Evolutionary conservation across 176 grass and related monocot species (phyloP), one percentile per base, ranked within the genome.

Genomic region (Oryza glumipatula): DNA sequence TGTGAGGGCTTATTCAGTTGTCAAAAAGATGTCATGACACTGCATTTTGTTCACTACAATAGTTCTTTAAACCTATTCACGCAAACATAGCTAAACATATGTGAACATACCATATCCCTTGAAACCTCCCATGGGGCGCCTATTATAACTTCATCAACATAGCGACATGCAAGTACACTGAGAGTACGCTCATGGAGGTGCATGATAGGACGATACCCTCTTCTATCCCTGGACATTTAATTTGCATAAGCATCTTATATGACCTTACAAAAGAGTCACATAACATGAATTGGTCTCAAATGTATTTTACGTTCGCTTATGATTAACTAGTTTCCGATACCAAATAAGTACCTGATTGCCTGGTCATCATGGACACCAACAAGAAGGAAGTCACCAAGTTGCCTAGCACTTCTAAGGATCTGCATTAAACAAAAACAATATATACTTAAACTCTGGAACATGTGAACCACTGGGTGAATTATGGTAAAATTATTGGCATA

Each of bases 81-180:
- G 17, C 41, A 83, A 70, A 11, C 21, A 82, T 15, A 44, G 33
- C 0, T 60, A 72, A 36, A 43, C 36, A 89, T 48, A 19, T 23
- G 28, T 7, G 41, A 76, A 75, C 84, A 56, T 89, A 95, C 95
- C 95, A 95, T 95, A 86, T 98, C 95, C 87, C 85, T 95, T 3
- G 93, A 95, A 89, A 98, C 87, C 70, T 91, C 90, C 95, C 91
- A 93, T 85, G 95, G 95, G 52, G 95, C 93, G 1, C 95, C 95
- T 70, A 98, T 98, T 68, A 98, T 98, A 76, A 98, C 93, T 91
- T 98, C 96, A 32, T 98, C 96, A 38, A 98, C 96, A 83, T 98
- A 98, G 54, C 93, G 91, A 68, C 93, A 98, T 13, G 93, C 87
- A 88, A 98, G 93, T 4, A 94, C 96, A 88, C 96, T 92, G 73